Conservation (phyloP, 495 filamentous ascomycete genomes). For the Lophium mytilinum region DNA sequence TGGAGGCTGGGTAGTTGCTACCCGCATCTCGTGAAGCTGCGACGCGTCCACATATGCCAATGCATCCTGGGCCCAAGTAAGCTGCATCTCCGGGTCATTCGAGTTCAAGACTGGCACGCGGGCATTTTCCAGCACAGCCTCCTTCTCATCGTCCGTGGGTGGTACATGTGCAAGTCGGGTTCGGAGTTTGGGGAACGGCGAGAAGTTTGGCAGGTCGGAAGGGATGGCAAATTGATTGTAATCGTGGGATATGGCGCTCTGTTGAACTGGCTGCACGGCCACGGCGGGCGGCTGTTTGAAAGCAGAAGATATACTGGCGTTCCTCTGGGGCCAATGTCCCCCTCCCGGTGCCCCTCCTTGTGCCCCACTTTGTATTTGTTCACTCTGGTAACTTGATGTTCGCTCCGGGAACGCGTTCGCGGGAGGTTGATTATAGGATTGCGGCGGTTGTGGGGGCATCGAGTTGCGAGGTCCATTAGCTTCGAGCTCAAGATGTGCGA, state of each 20-base stretch:
- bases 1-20: conserved; percentile 54
- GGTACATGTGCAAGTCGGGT: conserved; percentile 83
- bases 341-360: not conserved
- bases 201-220: conserved; percentile 58
- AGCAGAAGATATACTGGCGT: conserved; percentile 21
- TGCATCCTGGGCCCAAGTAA: conserved; percentile 91
- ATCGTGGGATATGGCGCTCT: conserved; percentile 36
- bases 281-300: conserved; percentile 25
- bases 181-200: conserved; percentile 79
- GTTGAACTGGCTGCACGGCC: conserved; percentile 17
- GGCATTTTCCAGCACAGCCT: conserved; percentile 74
- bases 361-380: not conserved
- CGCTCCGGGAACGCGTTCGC: conserved; percentile 13
- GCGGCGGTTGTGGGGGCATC: conserved; percentile 27
- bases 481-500: conserved; percentile 81
- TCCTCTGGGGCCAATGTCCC: conserved; percentile 13
- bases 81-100: conserved; percentile 91
- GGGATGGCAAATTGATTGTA: conserved; percentile 17
- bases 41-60: conserved; percentile 82
- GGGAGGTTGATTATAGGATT: conserved; percentile 12
- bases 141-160: conserved; percentile 88
- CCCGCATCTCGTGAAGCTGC: conserved; percentile 55
- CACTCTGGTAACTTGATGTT: conserved; percentile 13
- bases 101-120: conserved; percentile 80
- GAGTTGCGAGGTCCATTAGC: conserved; percentile 38